Evolutionary conservation across 768 basidiomycete genomes (phyloP), one percentile per base, ranked within the genome.

Genomic region (Naematelia encephala): DNA sequence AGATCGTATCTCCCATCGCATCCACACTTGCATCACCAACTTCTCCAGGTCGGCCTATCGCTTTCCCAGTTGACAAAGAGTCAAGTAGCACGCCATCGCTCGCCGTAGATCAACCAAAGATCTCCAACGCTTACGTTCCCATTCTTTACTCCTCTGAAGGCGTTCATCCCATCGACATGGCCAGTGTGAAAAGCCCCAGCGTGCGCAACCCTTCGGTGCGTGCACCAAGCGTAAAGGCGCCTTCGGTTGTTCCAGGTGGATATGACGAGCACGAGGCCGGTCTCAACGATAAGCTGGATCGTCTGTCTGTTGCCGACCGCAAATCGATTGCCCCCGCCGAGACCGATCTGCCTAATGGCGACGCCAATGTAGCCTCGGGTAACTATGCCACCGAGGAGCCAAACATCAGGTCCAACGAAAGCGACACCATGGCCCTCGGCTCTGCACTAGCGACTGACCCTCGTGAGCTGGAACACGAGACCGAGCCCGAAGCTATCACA

Each of bases 21-120:
- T 67, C 67, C 19, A 63, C 60, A 14, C 68, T 60, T 16, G 62
- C 66, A 2, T 69, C 70, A 14, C 63, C 63, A 27, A 58, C 56
- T 26, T 10, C 56, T 12, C 45, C 52, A 23, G 55, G 56, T n/a
- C 44, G 19, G 16, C 57, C 57, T 19, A 16, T 61, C 53, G 51
- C 30, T 10, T 27, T 54, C 16, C 52, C 39, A 34, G 25, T 25
- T 27, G 54, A 26, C 52, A 39, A 27, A 14, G 16, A 28, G 34
- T 26, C 23, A 16, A 8, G 8, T 39, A 39, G 34, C 34, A 39
- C 16, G 8, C 50, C 50, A 42, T 30, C 57, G 22, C 12, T 42
- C 34, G 25, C 51, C 8, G 23, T 16, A 34, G 49, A 29, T 4
- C 48, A 50, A 23, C 49, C 56, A 19, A 3, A 29, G 34, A 29